phyloP scores from a whole-genome alignment of 1,284 basidiomycete species.

The Rhodotorula glutinis region DNA sequence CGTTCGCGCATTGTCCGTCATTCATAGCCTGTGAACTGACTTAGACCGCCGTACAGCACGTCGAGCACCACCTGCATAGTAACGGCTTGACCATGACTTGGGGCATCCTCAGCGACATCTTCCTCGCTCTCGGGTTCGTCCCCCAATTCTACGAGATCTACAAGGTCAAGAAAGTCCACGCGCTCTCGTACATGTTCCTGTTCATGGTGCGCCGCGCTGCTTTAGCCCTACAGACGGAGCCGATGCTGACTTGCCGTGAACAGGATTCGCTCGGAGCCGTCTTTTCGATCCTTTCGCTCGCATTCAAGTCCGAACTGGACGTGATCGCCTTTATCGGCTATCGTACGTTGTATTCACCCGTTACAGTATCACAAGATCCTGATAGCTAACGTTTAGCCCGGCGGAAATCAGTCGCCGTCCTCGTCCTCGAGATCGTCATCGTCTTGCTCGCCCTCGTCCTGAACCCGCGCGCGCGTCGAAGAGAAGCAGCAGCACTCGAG shows the following conservation, averaged over 20 bases:
- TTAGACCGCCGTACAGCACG: neutral
- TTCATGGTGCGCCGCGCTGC: constrained; percentile 1
- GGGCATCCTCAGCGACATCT: constrained; percentile 21
- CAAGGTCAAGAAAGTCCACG: constrained; percentile 21
- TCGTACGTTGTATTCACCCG: neutral
- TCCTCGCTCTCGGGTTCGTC: constrained; percentile 22
- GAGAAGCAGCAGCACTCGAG: neutral
- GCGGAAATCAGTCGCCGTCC: constrained; percentile 10
- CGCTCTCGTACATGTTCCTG: constrained; percentile 26
- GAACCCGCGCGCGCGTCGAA: constrained; percentile 15
- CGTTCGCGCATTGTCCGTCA: neutral
- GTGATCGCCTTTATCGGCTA: constrained; percentile 27
- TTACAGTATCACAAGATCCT: rapidly evolving
- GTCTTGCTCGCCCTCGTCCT: constrained; percentile 17
- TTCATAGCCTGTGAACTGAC: neutral
- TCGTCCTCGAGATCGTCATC: constrained; percentile 18
- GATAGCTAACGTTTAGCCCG: neutral
- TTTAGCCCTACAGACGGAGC: no score
- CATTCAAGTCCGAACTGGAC: constrained; percentile 22
- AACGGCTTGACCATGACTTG: constrained; percentile 18
- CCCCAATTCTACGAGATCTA: constrained; percentile 30
- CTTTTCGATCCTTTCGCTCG: constrained; percentile 30
- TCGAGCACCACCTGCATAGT: constrained; percentile 13
- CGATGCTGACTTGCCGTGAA: no score
- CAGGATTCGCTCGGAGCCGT: constrained; percentile 29